Evolutionary conservation across 1,139 yeast species (phyloP), one percentile per base, ranked within the genome.

Genomic region (Diutina scorzettiae): DNA sequence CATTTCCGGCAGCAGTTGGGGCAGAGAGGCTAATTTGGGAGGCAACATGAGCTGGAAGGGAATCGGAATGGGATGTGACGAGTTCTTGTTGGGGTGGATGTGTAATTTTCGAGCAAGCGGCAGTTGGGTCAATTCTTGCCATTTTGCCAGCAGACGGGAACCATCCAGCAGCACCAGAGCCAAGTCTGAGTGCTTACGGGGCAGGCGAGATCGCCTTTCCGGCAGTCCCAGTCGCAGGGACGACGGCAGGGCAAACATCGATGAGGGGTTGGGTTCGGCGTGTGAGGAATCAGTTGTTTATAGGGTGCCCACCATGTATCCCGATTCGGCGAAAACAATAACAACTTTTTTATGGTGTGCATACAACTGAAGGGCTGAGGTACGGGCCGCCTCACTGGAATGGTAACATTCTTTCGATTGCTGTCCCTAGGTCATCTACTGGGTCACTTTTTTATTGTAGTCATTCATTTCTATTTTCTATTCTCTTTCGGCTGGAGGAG

Each of bases 141-240:
- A 34, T 14, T 23, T 23, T 7, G 39, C n/a, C 37, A 20, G 23
- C 34, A 31, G 37, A 5, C 17, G 3, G 6, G 28, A 23, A 5
- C 39, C 39, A 19, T 34, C 39, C 39, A 34, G 39, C 39, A 23
- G 25, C 27, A 34, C 39, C 39, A 34, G 39, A 16, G 6, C 17
- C 3, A 33, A 16, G 9, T 33, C 29, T 17, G 27, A 5, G 18
- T 14, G 21, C 11, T 8, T n/a, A 12, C 27, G 18, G 20, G 36
- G 36, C 30, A 27, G 30, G 9, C 14, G 9, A 7, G 14, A n/a
- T n/a, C 14, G 12, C 11, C 33, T 7, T 20, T 32, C 37, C n/a
- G 34, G 34, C 37, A 32, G 37, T 14, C n/a, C 17, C 37, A 32
- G 37, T 21, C 37, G 20, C 14, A 21, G 25, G 24, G 30, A 27